These are phyloP conservation scores for Nannizzia gypsea DNA, from an alignment of 2,329 filamentous ascomycete species.

Conservation along the genomic window DNA sequence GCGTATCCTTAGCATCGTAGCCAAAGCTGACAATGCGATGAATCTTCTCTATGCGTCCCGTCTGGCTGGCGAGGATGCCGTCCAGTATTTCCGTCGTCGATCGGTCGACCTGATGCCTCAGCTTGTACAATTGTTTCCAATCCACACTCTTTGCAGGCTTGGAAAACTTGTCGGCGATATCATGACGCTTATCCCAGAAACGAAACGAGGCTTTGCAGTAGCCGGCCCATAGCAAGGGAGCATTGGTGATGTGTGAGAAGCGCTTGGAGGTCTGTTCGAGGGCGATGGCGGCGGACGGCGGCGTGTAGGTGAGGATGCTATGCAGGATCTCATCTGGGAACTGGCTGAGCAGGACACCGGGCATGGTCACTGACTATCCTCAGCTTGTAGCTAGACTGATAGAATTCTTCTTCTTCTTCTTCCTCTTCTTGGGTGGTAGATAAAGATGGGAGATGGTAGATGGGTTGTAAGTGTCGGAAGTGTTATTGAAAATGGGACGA, in stretches of 20 bases:
- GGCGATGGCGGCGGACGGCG: slow-evolving; percentile 40
- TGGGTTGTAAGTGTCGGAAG: neutral
- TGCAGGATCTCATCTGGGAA: slow-evolving; percentile 73
- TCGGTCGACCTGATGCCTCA: slow-evolving; percentile 44
- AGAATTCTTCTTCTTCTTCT: neutral
- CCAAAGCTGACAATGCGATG: slow-evolving; percentile 60
- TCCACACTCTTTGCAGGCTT: slow-evolving; percentile 46
- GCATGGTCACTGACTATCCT: neutral
- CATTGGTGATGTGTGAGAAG: slow-evolving; percentile 54
- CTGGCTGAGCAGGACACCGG: neutral
- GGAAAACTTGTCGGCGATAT: slow-evolving; percentile 46
- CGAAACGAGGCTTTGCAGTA: slow-evolving; percentile 59
- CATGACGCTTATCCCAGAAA: slow-evolving; percentile 61
- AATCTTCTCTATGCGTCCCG: slow-evolving; percentile 56
- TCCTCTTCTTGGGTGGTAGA: neutral
- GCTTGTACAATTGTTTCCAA: slow-evolving; percentile 62
- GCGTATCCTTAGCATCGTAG: slow-evolving; percentile 78
- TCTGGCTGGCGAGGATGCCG: slow-evolving; percentile 57
- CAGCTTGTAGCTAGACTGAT: neutral
- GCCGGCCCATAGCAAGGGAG: slow-evolving; percentile 66
- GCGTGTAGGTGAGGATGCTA: slow-evolving; percentile 56
- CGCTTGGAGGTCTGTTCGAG: slow-evolving; percentile 51
- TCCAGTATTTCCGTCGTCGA: slow-evolving; percentile 48
- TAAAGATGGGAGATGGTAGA: neutral
- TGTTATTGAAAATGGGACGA: neutral